phyloP scores from a whole-genome alignment of 2,329 filamentous ascomycete genomes.

The Cryphonectria radicalis region DNA sequence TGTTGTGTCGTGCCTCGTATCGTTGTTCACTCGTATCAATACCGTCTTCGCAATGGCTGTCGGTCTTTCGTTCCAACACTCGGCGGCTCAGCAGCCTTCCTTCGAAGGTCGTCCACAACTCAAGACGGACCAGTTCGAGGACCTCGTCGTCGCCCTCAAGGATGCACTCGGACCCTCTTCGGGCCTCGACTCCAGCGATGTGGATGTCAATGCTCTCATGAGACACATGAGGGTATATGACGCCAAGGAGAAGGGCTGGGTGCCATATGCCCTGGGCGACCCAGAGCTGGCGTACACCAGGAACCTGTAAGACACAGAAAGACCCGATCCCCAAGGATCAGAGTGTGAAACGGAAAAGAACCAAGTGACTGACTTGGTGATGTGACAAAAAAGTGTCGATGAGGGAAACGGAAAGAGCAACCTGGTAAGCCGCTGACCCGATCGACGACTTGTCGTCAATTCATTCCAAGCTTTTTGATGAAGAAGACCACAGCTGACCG shows the following conservation, averaged over 20 bases:
- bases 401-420: slow-evolving; percentile 75
- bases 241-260: slow-evolving; percentile 73
- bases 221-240: slow-evolving; percentile 75
- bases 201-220: slow-evolving; percentile 74
- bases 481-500: slow-evolving; percentile 28
- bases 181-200: slow-evolving; percentile 79
- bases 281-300: slow-evolving; percentile 74
- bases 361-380: slow-evolving; percentile 9
- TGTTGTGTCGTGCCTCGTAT: slow-evolving; percentile 13
- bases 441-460: not conserved
- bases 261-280: slow-evolving; percentile 75
- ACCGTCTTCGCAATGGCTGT: slow-evolving; percentile 35
- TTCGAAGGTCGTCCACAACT: slow-evolving; percentile 2
- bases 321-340: not conserved
- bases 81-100: slow-evolving; percentile 5
- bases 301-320: slow-evolving; percentile 58
- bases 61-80: slow-evolving; percentile 28
- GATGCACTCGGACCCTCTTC: slow-evolving; percentile 77
- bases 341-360: not conserved
- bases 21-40: not conserved
- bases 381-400: slow-evolving; percentile 58
- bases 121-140: slow-evolving; percentile 58
- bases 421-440: slow-evolving; percentile 44
- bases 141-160: slow-evolving; percentile 75
- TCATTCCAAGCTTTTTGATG: not conserved